Conservation (phyloP, 2,329 filamentous ascomycete species). For the Fusarium sp. region DNA sequence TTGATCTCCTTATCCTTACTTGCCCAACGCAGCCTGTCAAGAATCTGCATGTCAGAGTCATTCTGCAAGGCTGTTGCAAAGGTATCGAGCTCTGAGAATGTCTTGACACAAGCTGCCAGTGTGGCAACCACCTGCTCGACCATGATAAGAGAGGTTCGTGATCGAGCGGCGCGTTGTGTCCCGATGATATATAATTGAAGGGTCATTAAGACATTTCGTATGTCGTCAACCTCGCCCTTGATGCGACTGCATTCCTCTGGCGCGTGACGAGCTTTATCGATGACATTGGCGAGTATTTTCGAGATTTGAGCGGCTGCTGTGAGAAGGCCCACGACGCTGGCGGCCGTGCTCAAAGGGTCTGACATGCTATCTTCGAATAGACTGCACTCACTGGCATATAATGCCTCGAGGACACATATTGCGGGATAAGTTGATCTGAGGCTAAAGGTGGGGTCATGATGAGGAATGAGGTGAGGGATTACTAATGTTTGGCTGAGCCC, state of each 20-base stretch:
- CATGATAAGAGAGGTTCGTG: conserved; percentile 19
- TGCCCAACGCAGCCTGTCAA: conserved; percentile 5
- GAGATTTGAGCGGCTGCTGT: conserved; percentile 15
- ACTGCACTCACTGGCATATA: not conserved
- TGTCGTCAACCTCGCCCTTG: conserved; percentile 7
- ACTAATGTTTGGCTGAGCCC: not conserved
- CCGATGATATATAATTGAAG: conserved; percentile 7
- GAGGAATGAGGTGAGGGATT: not conserved
- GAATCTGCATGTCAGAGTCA: not conserved
- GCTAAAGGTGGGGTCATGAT: not conserved
- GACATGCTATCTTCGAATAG: not conserved
- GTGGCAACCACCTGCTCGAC: conserved; percentile 22
- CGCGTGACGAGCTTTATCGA: conserved; percentile 13
- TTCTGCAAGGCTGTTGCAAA: not conserved
- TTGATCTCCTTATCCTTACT: conserved; percentile 17
- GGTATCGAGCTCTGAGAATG: conserved; percentile 10
- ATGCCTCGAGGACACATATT: not conserved
- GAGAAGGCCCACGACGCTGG: conserved; percentile 15
- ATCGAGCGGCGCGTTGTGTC: not conserved
- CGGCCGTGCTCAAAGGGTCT: conserved; percentile 20
- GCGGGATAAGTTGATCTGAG: not conserved
- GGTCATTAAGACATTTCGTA: not conserved
- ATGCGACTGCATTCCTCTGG: conserved; percentile 10
- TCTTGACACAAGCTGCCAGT: conserved; percentile 12
- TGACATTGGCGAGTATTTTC: conserved; percentile 10